phyloP scores from a whole-genome alignment of 1,284 basidiomycete genomes.

The Grifola frondosa region DNA sequence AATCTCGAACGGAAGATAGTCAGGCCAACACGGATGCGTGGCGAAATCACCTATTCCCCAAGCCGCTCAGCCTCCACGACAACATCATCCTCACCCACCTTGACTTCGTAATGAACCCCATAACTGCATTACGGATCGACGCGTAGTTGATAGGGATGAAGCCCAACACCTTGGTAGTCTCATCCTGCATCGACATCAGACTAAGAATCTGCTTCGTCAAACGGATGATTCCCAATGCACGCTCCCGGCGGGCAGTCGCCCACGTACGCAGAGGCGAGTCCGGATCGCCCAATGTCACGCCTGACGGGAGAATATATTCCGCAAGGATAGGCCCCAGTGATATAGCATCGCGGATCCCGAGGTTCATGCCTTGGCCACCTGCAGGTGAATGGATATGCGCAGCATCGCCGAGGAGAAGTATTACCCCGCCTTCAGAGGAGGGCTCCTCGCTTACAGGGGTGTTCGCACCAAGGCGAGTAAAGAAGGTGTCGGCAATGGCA shows the following conservation, averaged over 20 bases:
- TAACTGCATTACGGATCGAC: constrained; percentile 22
- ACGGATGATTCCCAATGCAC: constrained; percentile 22
- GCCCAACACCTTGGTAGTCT: constrained; percentile 19
- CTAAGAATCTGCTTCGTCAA: constrained; percentile 16
- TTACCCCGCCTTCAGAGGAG: constrained; percentile 14
- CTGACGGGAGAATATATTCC: constrained; percentile 7
- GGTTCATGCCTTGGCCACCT: constrained; percentile 50
- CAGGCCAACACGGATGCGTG: neutral
- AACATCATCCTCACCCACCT: constrained; percentile 16
- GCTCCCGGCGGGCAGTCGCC: constrained; percentile 19
- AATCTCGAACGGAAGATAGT: neutral
- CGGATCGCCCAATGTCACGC: neutral
- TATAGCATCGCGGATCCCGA: constrained; percentile 43
- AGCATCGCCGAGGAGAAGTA: constrained; percentile 43
- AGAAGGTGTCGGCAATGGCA: constrained; percentile 35
- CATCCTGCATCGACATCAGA: constrained; percentile 11
- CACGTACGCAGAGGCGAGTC: constrained; percentile 20
- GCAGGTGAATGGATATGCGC: constrained; percentile 46
- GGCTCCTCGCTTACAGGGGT: neutral
- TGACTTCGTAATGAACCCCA: constrained; percentile 21
- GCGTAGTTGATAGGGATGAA: constrained; percentile 22
- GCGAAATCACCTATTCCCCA: constrained; percentile 20
- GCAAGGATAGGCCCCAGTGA: constrained; percentile 32
- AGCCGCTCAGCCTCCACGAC: constrained; percentile 29
- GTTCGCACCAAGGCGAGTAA: constrained; percentile 24